A percentile compares a stretch with the other conserved stretches of the same genome.
Conservation (phyloP, 345 rosid genomes). For the Melastoma malabathricum region DNA sequence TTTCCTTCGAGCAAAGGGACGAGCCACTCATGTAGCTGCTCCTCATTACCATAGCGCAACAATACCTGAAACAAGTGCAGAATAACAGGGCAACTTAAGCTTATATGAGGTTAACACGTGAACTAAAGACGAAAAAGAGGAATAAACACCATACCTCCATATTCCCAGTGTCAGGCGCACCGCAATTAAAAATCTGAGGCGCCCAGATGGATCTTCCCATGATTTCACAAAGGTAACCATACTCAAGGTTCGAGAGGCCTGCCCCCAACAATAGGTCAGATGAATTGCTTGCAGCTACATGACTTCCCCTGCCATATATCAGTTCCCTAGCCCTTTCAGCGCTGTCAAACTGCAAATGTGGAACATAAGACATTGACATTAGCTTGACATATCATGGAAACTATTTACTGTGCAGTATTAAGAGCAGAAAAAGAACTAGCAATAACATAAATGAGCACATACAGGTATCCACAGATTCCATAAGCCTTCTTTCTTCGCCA, state of each 20-base stretch:
- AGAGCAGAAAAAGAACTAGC: constrained; percentile 4
- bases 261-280: constrained; percentile 57
- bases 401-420: neutral
- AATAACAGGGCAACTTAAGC: neutral
- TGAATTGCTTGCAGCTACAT: constrained; percentile 12
- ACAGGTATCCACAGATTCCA: constrained; percentile 96
- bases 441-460: constrained; percentile 13
- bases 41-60: constrained; percentile 81
- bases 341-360: constrained; percentile 63
- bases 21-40: constrained; percentile 78
- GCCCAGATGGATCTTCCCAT: constrained; percentile 96
- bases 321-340: constrained; percentile 73
- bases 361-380: constrained; percentile 3
- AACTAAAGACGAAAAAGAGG: too few relatives aligned
- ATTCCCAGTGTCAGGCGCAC: constrained; percentile 99
- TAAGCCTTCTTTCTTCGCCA: constrained; percentile 82
- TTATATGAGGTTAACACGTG: too few relatives aligned
- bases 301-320: constrained; percentile 24
- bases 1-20: constrained; percentile 84
- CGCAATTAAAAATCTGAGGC: constrained; percentile 90
- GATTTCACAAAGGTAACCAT: constrained; percentile 94
- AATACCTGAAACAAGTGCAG: constrained; percentile 37
- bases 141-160: constrained; percentile 62
- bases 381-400: too few relatives aligned
- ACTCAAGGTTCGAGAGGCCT: constrained; percentile 91